These are phyloP conservation scores for Teratosphaeria viscida DNA, from an alignment of 2,329 filamentous ascomycete genomes.

Conservation along the genomic window DNA sequence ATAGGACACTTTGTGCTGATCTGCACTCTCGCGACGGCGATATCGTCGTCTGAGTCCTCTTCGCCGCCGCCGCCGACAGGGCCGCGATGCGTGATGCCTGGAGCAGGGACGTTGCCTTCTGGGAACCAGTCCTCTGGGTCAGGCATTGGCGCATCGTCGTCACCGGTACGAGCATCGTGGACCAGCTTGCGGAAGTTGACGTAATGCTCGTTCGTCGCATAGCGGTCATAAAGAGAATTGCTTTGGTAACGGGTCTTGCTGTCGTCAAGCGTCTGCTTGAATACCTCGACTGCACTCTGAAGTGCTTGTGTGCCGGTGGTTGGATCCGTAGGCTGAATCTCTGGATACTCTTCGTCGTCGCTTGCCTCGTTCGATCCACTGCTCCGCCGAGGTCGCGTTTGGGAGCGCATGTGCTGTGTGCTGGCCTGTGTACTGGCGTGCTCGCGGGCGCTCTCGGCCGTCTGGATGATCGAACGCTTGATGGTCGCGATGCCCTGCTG, in stretches of 20 bases:
- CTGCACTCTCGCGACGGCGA: constrained; percentile 54
- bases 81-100: constrained; percentile 28
- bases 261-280: constrained; percentile 27
- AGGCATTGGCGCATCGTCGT: constrained; percentile 41
- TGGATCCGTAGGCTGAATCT: constrained; percentile 31
- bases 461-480: constrained; percentile 32
- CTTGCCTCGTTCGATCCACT: constrained; percentile 15
- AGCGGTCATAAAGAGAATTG: constrained; percentile 33
- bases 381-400: constrained; percentile 20
- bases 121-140: constrained; percentile 53
- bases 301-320: constrained; percentile 24
- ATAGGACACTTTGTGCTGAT: constrained; percentile 61
- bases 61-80: constrained; percentile 24
- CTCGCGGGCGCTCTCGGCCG: constrained; percentile 29
- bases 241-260: constrained; percentile 36
- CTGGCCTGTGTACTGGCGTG: constrained; percentile 27
- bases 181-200: constrained; percentile 50
- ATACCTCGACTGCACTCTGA: constrained; percentile 27
- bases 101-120: constrained; percentile 34
- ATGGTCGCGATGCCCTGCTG: constrained; percentile 37
- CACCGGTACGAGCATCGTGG: constrained; percentile 48
- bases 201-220: constrained; percentile 51
- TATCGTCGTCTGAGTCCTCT: constrained; percentile 53
- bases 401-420: constrained; percentile 22
- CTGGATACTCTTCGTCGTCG: constrained; percentile 29